Conservation (phyloP, 768 basidiomycete genomes). For the Kwoniella sp. region DNA sequence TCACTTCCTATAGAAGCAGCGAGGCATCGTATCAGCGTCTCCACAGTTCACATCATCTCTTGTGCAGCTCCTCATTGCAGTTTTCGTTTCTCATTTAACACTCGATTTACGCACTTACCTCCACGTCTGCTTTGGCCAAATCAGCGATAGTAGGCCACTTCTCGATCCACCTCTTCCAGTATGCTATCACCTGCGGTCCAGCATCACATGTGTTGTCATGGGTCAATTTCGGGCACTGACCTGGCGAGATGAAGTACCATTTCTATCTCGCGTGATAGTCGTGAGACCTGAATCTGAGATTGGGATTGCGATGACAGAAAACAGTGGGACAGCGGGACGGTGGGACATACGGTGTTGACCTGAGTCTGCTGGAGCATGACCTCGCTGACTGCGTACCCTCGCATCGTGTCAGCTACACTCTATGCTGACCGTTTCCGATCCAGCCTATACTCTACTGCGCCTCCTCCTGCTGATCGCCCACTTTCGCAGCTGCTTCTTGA, state of each 20-base stretch:
- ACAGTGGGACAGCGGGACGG: neutral
- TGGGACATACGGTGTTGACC: slow-evolving; percentile 59
- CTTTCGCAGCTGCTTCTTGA: too few species aligned
- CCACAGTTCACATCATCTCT: too few species aligned
- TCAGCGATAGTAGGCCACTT: slow-evolving; percentile 79
- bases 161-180: slow-evolving; percentile 85
- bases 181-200: slow-evolving; percentile 70
- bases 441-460: too few species aligned
- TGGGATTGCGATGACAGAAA: neutral
- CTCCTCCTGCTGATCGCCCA: too few species aligned
- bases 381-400: slow-evolving; percentile 59
- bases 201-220: neutral
- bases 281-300: neutral
- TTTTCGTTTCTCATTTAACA: too few species aligned
- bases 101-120: too few species aligned
- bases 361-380: slow-evolving; percentile 98
- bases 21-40: too few species aligned
- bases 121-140: slow-evolving; percentile 62
- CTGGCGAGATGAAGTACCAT: neutral
- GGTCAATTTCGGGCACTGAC: neutral
- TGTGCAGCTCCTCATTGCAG: too few species aligned
- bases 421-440: neutral
- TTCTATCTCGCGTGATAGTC: too few species aligned
- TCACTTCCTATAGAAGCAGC: slow-evolving; percentile 65
- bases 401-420: neutral